phyloP scores from a whole-genome alignment of 2,329 filamentous ascomycete genomes.

The Exophiala alcalophila region DNA sequence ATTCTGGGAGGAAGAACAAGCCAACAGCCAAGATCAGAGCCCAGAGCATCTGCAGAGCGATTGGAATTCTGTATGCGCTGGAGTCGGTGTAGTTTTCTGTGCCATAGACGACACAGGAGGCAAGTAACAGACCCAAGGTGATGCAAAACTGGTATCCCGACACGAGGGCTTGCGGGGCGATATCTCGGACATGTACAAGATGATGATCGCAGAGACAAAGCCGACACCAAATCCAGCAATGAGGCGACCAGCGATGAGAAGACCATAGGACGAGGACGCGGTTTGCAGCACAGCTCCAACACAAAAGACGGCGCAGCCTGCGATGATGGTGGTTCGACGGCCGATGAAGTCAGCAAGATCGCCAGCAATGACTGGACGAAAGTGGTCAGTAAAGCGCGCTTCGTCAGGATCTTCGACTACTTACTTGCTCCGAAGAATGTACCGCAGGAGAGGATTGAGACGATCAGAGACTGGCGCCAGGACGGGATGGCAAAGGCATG shows the following conservation, averaged over 20 bases:
- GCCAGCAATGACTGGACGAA: constrained; percentile 72
- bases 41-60: constrained; percentile 77
- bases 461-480: constrained; percentile 59
- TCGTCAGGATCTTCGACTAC: too few relatives aligned
- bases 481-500: constrained; percentile 40
- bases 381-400: too few relatives aligned
- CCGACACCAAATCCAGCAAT: constrained; percentile 74
- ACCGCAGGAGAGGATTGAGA: constrained; percentile 71
- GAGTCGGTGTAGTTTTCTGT: constrained; percentile 62
- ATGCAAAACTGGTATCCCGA: constrained; percentile 81
- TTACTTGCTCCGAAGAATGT: constrained; percentile 69
- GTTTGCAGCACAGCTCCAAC: constrained; percentile 66
- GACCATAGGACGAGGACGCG: constrained; percentile 44
- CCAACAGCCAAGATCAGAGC: constrained; percentile 68
- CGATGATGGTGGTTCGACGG: constrained; percentile 67
- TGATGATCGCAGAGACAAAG: constrained; percentile 75
- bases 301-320: constrained; percentile 67
- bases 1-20: constrained; percentile 76
- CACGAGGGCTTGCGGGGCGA: constrained; percentile 52
- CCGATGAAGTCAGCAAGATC: constrained; percentile 73
- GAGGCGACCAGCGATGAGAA: constrained; percentile 69
- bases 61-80: constrained; percentile 74
- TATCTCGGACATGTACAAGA: constrained; percentile 86
- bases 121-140: constrained; percentile 73
- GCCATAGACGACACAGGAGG: constrained; percentile 70